Conservation (phyloP, 139 green algal genomes). For the Chlorokybus atmophyticus region DNA sequence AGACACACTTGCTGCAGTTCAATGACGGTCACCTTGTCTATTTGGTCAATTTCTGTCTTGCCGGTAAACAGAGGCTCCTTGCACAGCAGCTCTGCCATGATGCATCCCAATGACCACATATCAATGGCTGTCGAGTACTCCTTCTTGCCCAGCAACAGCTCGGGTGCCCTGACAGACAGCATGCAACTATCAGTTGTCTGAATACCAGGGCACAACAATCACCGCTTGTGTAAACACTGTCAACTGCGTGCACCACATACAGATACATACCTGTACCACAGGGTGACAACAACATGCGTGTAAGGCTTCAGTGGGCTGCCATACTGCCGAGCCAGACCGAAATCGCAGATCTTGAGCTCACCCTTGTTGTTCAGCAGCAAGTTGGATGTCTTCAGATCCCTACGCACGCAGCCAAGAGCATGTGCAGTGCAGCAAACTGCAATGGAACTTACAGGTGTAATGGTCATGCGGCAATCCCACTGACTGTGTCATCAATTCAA, state of each 20-base stretch:
- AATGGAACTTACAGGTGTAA: too few relatives aligned
- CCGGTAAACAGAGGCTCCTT: constrained; percentile 47
- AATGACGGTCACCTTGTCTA: constrained; percentile 58
- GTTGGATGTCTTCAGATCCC: constrained; percentile 88
- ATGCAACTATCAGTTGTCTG: not conserved
- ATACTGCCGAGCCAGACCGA: constrained; percentile 80
- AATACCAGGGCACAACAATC: too few relatives aligned
- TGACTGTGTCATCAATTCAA: too few relatives aligned
- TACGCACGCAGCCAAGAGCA: constrained; percentile 5
- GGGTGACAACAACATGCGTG: constrained; percentile 68
- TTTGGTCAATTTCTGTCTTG: constrained; percentile 59
- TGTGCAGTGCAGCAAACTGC: not conserved
- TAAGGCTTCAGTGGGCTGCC: constrained; percentile 43
- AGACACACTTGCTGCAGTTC: too few relatives aligned
- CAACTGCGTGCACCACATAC: not conserved
- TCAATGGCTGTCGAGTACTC: constrained; percentile 60
- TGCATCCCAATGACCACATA: constrained; percentile 73
- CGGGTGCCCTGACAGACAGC: constrained; percentile 34
- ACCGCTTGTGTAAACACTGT: too few relatives aligned
- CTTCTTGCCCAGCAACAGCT: constrained; percentile 71
- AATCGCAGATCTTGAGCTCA: constrained; percentile 95
- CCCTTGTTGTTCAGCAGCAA: constrained; percentile 91
- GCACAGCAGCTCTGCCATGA: constrained; percentile 79
- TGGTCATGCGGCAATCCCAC: too few relatives aligned
- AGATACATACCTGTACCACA: constrained; percentile 50